Base-by-base conservation (phyloP, 495 filamentous ascomycete species). In the Xylaria nigripes region DNA sequence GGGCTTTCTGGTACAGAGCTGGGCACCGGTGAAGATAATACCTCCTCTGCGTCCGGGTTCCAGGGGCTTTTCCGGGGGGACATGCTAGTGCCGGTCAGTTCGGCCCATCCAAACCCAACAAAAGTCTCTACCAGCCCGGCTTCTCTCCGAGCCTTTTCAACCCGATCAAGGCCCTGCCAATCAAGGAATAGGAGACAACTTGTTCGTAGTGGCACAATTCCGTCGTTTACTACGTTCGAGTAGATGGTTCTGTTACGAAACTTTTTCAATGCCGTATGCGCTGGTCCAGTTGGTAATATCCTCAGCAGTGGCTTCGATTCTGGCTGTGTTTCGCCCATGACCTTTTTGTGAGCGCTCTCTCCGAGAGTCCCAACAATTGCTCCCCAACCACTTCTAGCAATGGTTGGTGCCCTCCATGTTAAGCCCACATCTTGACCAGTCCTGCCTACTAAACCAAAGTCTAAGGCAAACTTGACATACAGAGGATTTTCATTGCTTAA, bases 211-310 rank as follows among this genome's bases (percentile, higher is more conserved):
- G 93, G 93, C 6, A 98, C 93, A 64, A 98, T 96, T 2, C 93
- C 93, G 70, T 98, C 93, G 69, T 98, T 98, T 41, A 98, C 94
- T 24, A 97, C 90, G 62, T 98, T 98, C 1, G 91, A 95, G 65
- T 98, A 98, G 1, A 96, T 76, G 0, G 93, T 98, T 16, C 94
- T 77, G 63, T 93, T 95, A 43, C 89, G 78, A 62, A 97, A 98
- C 67, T 85, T 88, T 61, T 84, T 81, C 48, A 98, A 72, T 0
- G 87, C 90, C 36, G 82, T 80, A 69, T 97, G 91, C 6, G 93
- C 93, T 24, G 94, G 93, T 18, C 93, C 93, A 22, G 89, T 92
- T 0, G 93, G 93, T 15, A 98, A 69, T 56, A 97, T 95, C 21
- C 93, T 82, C 18, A 98, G 71, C 18, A 98, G 73, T 0, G 93